Base-by-base conservation (phyloP, 768 basidiomycete genomes). In the Suillus variegatus region DNA sequence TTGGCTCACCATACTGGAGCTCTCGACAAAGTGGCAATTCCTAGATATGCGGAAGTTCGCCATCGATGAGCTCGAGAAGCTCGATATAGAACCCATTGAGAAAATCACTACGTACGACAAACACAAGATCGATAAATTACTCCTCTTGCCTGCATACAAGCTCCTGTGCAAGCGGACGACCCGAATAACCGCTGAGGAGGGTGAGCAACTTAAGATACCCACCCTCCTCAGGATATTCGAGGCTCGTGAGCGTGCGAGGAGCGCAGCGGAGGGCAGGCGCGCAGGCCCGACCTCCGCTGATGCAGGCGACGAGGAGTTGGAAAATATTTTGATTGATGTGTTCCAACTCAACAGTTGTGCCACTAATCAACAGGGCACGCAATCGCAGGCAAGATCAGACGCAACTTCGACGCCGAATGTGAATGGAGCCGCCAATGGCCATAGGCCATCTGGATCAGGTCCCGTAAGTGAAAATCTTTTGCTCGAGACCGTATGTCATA, bases 21-120 rank as follows among this genome's bases (percentile, higher is more conserved):
- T 91, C 1, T 79, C 89, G 0, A 77, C 84, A 13, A 69, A 73
- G 2, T 92, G 88, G 89, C 41, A 70, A 1, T 91, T 91, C 65
- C 67, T 66, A 0, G 82, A 86, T 44, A 82, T 89, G 8, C 82
- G 77, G 38, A 69, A 65, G 54, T 86, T 79, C 0, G 87, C 88
- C 0, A 74, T 88, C 0, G 83, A 85, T 0, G 85, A 90, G 61
- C 78, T 90, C 0, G 83, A 86, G 62, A 78, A 80, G 66, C 75
- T 84, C 10, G 41, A 74, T 0, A 79, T 89, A 38, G 73, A 77
- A 0, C 80, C 82, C 1, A 78, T 89, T 0, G 81, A 86, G 6
- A 86, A 86, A 32, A 85, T 91, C 44, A 73, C 79, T 3, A 74
- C 84, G 0, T 91, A 91, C 68, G 86, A 88, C 54, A 71, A 71